Evolutionary conservation across 2,329 filamentous ascomycete genomes (phyloP).

Genomic region (Cladosporium sp.): DNA sequence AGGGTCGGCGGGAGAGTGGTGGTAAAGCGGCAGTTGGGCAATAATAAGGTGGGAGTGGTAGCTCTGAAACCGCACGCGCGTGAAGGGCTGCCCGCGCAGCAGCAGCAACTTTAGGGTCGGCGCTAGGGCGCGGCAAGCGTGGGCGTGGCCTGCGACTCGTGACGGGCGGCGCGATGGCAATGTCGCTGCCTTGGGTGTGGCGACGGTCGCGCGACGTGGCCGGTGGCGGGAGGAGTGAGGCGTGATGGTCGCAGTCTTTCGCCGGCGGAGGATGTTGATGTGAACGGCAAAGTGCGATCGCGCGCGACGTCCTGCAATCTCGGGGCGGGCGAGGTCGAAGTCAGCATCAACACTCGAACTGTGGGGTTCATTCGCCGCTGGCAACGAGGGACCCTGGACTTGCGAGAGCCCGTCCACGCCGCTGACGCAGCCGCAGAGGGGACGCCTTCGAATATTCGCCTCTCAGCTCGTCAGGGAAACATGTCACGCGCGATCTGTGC

Average conservation of each 20-base stretch:
- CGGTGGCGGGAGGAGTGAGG: too few species aligned
- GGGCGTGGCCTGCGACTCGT: background rate
- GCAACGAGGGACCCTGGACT: background rate
- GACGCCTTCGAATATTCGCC: too few species aligned
- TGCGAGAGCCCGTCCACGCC: background rate
- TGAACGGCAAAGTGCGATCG: too few species aligned
- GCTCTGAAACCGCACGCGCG: slow-evolving; percentile 9
- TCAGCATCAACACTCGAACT: background rate
- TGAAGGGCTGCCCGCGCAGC: slow-evolving; percentile 3
- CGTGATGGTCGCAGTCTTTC: too few species aligned
- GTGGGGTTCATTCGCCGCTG: background rate
- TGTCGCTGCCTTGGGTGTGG: too few species aligned
- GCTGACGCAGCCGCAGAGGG: background rate
- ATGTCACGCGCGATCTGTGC: too few species aligned
- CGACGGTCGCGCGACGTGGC: too few species aligned
- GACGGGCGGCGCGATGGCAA: too few species aligned
- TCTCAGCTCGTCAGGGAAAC: too few species aligned
- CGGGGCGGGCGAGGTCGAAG: too few species aligned
- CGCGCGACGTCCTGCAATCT: too few species aligned
- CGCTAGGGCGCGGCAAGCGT: slow-evolving; percentile 3
- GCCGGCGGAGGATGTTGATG: too few species aligned
- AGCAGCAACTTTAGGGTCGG: background rate
- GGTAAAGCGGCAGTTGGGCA: background rate
- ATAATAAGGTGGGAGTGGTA: background rate
- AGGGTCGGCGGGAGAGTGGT: background rate